phyloP scores from a whole-genome alignment of 441 rosid species.

The Theobroma grandiflorum region DNA sequence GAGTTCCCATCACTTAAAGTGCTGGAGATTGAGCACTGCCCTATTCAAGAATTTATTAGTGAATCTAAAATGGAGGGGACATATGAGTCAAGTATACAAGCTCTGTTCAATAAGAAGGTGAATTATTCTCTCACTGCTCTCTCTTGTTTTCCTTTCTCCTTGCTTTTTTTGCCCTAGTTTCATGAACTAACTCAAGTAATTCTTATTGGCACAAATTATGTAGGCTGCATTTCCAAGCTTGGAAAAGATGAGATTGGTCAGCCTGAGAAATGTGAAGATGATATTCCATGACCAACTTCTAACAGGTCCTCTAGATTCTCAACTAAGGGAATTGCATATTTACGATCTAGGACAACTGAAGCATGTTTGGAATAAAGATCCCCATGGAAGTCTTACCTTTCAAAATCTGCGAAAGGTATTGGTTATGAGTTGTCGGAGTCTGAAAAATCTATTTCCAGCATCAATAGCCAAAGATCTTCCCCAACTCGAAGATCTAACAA shows the following conservation, averaged over 20 bases:
- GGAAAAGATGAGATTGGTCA: neutral
- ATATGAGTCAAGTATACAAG: neutral
- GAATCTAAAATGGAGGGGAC: neutral
- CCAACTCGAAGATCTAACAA: neutral
- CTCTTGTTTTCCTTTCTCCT: neutral
- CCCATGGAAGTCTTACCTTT: neutral
- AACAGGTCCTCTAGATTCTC: neutral
- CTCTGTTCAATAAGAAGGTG: constrained; percentile 17
- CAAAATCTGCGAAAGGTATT: neutral
- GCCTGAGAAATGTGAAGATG: neutral
- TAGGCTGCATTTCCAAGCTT: neutral
- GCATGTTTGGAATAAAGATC: neutral
- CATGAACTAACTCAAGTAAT: neutral
- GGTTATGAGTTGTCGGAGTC: neutral
- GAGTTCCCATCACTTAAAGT: neutral
- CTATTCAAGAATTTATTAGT: neutral
- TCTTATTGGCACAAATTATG: neutral
- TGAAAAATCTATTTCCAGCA: constrained; percentile 30
- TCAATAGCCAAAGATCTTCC: constrained; percentile 25
- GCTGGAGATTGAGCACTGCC: neutral
- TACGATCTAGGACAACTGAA: rapidly evolving
- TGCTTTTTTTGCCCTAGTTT: neutral
- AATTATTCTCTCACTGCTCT: neutral
- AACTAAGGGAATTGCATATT: neutral
- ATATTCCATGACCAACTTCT: neutral